phyloP scores from a whole-genome alignment of 116 monocot species.

The Thalassia testudinum region DNA sequence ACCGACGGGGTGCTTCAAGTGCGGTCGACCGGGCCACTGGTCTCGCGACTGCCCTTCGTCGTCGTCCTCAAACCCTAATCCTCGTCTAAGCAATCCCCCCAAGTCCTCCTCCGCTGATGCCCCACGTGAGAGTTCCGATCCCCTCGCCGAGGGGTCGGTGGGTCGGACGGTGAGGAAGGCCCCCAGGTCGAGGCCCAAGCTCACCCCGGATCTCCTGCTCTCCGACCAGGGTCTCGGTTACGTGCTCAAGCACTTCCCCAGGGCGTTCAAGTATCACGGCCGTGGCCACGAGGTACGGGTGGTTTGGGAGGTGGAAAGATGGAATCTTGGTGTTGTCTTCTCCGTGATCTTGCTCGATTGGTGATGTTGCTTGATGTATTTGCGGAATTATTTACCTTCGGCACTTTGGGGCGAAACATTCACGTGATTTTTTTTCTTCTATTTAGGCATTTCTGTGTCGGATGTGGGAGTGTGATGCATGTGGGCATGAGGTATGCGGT shows the following conservation, averaged over 20 bases:
- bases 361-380: no score
- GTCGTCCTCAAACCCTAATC: slow-evolving; percentile 5
- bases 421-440: no score
- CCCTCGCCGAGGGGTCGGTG: no score
- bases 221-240: slow-evolving; percentile 88
- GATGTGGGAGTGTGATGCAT: no score
- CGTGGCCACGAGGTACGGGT: slow-evolving; percentile 74
- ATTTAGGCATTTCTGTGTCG: no score
- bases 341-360: no score
- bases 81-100: slow-evolving; percentile 4
- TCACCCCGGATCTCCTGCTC: slow-evolving; percentile 67
- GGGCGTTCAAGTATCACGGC: slow-evolving; percentile 63
- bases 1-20: slow-evolving; percentile 95
- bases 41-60: slow-evolving; percentile 82
- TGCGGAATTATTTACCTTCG: no score
- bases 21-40: slow-evolving; percentile 95
- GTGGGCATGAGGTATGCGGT: no score
- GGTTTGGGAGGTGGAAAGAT: no score
- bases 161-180: slow-evolving; percentile 11
- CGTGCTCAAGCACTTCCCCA: slow-evolving; percentile 78
- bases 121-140: background rate
- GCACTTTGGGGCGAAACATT: no score
- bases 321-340: no score
- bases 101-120: background rate
- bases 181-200: slow-evolving; percentile 59